Evolutionary conservation across 306 rosid genomes (phyloP).

Genomic region (Carpinus fangiana): DNA sequence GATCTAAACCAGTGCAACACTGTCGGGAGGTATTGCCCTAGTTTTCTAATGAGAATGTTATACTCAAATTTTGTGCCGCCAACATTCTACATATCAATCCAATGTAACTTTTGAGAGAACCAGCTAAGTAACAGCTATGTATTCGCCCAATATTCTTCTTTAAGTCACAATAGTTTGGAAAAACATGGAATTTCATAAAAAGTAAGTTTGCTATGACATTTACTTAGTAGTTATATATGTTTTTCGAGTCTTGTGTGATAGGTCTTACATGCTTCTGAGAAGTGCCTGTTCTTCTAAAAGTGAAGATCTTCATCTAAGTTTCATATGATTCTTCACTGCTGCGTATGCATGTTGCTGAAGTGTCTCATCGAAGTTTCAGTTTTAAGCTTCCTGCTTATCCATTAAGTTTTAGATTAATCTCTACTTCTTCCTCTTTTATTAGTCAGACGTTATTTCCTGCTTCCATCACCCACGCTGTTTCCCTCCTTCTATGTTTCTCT

Average conservation of each 20-base stretch:
- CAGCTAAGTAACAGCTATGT: neutral
- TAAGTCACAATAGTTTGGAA: neutral
- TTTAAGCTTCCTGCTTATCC: neutral
- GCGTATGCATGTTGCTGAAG: neutral
- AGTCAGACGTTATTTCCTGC: neutral
- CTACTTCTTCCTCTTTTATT: neutral
- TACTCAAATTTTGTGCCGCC: constrained; percentile 46
- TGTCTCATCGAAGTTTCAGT: neutral
- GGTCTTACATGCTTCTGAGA: too few species aligned
- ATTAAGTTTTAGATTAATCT: neutral
- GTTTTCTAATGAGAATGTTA: constrained; percentile 35
- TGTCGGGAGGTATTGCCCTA: constrained; percentile 43
- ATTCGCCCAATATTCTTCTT: neutral
- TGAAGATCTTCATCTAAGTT: too few species aligned
- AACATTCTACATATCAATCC: constrained; percentile 14
- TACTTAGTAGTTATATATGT: neutral
- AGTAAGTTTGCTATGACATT: neutral
- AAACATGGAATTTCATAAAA: neutral
- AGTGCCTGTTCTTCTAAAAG: too few species aligned
- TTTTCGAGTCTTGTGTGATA: neutral
- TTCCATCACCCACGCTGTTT: neutral
- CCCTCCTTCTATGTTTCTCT: neutral
- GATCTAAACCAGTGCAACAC: constrained; percentile 66
- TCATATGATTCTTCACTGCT: neutral
- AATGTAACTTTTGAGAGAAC: constrained; percentile 3